Conservation (phyloP, 148 eudicot species). For the Cornus florida region DNA sequence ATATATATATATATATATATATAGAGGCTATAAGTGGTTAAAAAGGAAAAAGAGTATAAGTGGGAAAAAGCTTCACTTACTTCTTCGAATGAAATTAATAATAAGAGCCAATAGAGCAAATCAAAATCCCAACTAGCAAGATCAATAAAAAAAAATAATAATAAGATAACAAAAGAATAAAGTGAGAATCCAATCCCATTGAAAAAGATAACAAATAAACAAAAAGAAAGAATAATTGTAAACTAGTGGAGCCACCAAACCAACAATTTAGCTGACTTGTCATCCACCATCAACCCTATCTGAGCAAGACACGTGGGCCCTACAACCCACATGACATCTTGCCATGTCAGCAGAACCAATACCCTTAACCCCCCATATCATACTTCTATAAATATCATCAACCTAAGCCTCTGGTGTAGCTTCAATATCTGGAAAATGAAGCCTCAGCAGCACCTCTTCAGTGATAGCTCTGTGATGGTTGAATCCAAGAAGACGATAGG, state of each 20-base stretch:
- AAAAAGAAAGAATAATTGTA: neutral
- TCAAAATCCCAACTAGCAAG: neutral
- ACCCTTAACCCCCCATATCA: neutral
- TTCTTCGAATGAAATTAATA: too few relatives aligned
- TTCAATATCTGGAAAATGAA: slow-evolving; percentile 30
- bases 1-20: too few relatives aligned
- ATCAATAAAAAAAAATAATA: neutral
- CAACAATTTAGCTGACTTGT: slow-evolving; percentile 2
- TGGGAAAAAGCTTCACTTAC: neutral
- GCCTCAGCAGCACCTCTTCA: slow-evolving; percentile 34
- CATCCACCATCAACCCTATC: slow-evolving; percentile 13
- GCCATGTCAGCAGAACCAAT: neutral
- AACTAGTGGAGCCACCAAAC: neutral
- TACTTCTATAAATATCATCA: slow-evolving; percentile 23
- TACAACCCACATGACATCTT: neutral
- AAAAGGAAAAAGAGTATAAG: too few relatives aligned
- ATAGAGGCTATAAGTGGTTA: too few relatives aligned
- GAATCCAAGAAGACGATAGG: slow-evolving; percentile 50
- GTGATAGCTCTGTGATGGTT: slow-evolving; percentile 44
- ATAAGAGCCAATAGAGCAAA: neutral
- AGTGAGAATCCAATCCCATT: too few relatives aligned
- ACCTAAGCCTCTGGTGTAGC: neutral
- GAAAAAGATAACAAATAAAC: neutral
- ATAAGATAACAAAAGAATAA: neutral
- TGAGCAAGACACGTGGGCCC: slow-evolving; percentile 2